Conservation (phyloP, 345 rosid species). For the Zanthoxylum bungeanum region DNA sequence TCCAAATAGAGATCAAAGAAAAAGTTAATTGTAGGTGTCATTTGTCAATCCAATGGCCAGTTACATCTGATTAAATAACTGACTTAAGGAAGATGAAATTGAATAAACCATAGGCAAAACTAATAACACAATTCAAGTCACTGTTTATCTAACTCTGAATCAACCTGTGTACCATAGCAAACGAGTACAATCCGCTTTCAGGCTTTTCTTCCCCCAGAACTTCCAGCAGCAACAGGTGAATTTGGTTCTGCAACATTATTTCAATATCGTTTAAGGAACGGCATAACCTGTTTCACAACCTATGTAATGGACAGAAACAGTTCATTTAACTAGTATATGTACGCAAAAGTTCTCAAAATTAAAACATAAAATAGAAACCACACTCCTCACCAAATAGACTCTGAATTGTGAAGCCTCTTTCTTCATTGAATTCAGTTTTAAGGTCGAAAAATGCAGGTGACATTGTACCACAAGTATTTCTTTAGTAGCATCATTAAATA, state of each 20-base stretch:
- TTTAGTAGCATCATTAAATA: neutral
- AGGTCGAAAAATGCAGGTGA: neutral
- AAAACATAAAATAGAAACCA: neutral
- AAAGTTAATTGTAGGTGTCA: neutral
- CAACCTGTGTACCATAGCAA: constrained; percentile 61
- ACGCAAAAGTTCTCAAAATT: neutral
- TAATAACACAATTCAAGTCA: neutral
- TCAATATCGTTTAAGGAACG: constrained; percentile 20
- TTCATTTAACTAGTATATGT: neutral
- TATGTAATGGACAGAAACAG: neutral
- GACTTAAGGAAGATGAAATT: neutral
- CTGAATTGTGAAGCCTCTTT: neutral
- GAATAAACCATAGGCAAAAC: neutral
- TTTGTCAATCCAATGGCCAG: neutral
- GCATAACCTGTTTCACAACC: constrained; percentile 7
- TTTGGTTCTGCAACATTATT: constrained; percentile 65
- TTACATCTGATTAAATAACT: neutral
- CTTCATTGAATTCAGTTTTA: neutral
- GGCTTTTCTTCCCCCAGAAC: constrained; percentile 69
- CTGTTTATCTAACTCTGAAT: constrained; percentile 43
- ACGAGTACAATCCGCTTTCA: constrained; percentile 73
- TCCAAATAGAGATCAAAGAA: neutral
- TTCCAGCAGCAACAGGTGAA: constrained; percentile 73
- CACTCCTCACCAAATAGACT: neutral
- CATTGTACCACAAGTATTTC: neutral